Conservation (phyloP, 139 green algal genomes). For the Mesotaenium endlicherianum region DNA sequence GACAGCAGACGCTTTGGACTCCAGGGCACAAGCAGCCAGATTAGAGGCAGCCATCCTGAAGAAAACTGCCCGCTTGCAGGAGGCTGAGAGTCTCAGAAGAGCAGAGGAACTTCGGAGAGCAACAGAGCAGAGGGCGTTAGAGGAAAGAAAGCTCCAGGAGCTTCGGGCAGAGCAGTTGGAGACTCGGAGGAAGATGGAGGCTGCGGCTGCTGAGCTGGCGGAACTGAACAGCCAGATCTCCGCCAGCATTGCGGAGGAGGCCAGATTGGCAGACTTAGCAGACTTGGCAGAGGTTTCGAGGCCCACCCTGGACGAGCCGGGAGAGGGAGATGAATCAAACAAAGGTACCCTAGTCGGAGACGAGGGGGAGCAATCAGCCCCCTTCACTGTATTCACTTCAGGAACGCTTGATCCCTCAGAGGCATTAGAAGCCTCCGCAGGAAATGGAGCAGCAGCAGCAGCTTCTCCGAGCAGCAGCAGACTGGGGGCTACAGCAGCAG, state of each 20-base stretch:
- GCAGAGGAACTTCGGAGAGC: background rate
- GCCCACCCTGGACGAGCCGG: too few relatives aligned
- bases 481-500: too few relatives aligned
- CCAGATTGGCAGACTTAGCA: too few relatives aligned
- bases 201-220: background rate
- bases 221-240: background rate
- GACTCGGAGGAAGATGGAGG: background rate
- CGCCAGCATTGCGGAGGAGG: background rate
- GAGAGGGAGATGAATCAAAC: too few relatives aligned
- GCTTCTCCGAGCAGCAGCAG: background rate
- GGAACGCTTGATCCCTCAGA: too few relatives aligned
- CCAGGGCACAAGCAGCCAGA: background rate
- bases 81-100: background rate
- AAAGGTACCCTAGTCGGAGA: too few relatives aligned
- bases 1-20: background rate
- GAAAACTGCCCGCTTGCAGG: background rate
- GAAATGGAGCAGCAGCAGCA: background rate
- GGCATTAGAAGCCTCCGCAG: background rate
- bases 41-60: constrained; percentile 8
- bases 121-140: background rate
- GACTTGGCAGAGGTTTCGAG: too few relatives aligned
- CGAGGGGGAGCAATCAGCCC: too few relatives aligned
- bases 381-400: too few relatives aligned
- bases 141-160: background rate
- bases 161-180: background rate